Base-by-base conservation (phyloP, 352 stramenopile species). In the Thraustochytrium striatum region DNA sequence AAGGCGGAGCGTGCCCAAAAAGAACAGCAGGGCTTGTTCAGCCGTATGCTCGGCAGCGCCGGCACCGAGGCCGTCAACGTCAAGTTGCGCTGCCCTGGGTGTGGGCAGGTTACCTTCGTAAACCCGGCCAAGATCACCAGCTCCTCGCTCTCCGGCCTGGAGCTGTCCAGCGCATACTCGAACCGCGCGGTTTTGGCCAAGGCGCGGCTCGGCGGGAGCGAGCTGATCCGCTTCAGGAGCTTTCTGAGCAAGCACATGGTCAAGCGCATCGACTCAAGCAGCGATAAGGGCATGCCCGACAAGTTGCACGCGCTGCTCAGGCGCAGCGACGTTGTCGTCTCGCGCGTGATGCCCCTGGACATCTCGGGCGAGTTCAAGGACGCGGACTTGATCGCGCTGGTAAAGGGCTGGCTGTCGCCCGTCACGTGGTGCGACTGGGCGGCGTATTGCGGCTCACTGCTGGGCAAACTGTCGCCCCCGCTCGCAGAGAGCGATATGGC, bases 201-300 rank as follows among this genome's bases (percentile, higher is more conserved):
- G 5, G 65, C 52, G 36, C 44, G 44, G 25, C 21, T 52, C 5
- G 21, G 68, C 35, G 65, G 65, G 41, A 39, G 8, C 11, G 19
- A 72, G 0, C 25, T 75, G 5, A 41, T 32, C 16, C 13, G 30
- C 21, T 61, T 62, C 44, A 43, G 30, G 25, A 21, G n/a, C 21
- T 75, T 68, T 30, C 3, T 72, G 2, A 21, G n/a, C 9, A n/a
- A 3, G 19, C n/a, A 30, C n/a, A 30, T 75, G 25, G 9, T 52
- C 32, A 75, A 75, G 39, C 65, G 65, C 39, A 19, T 75, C n/a
- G 25, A 38, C 13, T 9, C 65, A 3, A 55, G 30, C 0, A 62
- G 65, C 30, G 41, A 75, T 13, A 75, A 75, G 35, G 41, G 41
- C 16, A 75, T 75, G 65, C 44, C 65, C 0, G 65, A 65, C 9